phyloP scores from a whole-genome alignment of 768 basidiomycete species.

The Russula emetica region DNA sequence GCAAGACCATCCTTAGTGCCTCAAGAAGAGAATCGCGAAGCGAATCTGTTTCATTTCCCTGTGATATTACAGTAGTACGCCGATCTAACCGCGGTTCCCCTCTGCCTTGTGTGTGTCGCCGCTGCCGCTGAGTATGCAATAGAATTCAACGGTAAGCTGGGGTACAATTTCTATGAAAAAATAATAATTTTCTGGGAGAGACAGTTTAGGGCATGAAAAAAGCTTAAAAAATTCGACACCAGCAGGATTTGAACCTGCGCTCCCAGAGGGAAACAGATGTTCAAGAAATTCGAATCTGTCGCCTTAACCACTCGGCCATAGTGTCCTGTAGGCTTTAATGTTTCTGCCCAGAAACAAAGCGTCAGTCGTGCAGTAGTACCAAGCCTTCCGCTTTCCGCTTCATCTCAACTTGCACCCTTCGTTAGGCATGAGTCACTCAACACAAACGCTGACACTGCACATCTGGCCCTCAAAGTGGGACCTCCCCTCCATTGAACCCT shows the following conservation, averaged over 20 bases:
- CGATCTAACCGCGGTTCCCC: neutral
- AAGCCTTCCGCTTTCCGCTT: too few species aligned
- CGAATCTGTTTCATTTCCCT: neutral
- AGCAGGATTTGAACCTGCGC: slow-evolving; percentile 70
- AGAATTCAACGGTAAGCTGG: neutral
- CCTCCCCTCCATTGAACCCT: slow-evolving; percentile 62
- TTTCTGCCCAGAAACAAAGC: neutral
- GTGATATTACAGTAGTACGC: neutral
- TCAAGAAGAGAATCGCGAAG: neutral
- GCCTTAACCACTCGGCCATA: slow-evolving; percentile 28
- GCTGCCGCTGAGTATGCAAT: neutral
- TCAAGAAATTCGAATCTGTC: slow-evolving; percentile 23
- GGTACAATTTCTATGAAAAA: neutral
- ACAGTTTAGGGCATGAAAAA: too few species aligned
- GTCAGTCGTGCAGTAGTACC: too few species aligned
- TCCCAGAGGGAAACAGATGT: slow-evolving; percentile 28
- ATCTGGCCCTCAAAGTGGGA: slow-evolving; percentile 69
- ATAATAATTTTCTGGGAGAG: too few species aligned
- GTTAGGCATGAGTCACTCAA: slow-evolving; percentile 28
- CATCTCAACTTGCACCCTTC: too few species aligned
- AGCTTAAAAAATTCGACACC: slow-evolving; percentile 42
- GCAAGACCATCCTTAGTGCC: neutral
- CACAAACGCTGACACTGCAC: slow-evolving; percentile 41
- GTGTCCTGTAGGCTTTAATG: neutral
- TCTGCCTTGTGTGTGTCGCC: neutral